These are phyloP conservation scores for Themeda triandra DNA, from an alignment of 176 grass and related monocot genomes.

Conservation along the genomic window DNA sequence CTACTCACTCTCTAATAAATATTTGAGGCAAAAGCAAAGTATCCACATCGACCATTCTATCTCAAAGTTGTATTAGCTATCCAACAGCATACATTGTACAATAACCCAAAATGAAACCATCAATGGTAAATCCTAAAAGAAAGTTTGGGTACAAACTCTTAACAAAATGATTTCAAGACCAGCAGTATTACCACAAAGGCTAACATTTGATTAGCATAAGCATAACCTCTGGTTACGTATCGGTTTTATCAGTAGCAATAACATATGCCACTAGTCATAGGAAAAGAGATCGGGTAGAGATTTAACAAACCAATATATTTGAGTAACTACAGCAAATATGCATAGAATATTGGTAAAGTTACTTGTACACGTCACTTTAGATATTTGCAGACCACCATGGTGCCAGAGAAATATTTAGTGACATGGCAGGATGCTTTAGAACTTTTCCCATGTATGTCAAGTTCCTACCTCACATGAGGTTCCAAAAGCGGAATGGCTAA, in stretches of 20 bases:
- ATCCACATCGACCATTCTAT: not conserved
- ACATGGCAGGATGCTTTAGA: slow-evolving; percentile 34
- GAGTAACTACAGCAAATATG: not conserved
- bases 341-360: not conserved
- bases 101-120: not conserved
- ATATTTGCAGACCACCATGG: slow-evolving; percentile 23
- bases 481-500: slow-evolving; percentile 18
- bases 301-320: not conserved
- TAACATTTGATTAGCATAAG: not conserved
- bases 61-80: not conserved
- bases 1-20: not conserved
- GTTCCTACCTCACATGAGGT: slow-evolving; percentile 15
- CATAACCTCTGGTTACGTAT: not conserved
- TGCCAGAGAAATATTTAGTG: slow-evolving; percentile 34
- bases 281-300: not conserved
- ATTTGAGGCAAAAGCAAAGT: not conserved
- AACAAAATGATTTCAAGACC: not conserved
- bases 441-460: slow-evolving; percentile 37
- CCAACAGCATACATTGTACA: not conserved
- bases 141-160: not conserved
- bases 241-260: not conserved
- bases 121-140: too few relatives aligned
- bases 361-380: slow-evolving; percentile 11
- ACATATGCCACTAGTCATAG: not conserved
- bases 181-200: not conserved